These are phyloP conservation scores for Rutstroemia sp. DNA, from an alignment of 2,329 filamentous ascomycete genomes.

Conservation along the genomic window DNA sequence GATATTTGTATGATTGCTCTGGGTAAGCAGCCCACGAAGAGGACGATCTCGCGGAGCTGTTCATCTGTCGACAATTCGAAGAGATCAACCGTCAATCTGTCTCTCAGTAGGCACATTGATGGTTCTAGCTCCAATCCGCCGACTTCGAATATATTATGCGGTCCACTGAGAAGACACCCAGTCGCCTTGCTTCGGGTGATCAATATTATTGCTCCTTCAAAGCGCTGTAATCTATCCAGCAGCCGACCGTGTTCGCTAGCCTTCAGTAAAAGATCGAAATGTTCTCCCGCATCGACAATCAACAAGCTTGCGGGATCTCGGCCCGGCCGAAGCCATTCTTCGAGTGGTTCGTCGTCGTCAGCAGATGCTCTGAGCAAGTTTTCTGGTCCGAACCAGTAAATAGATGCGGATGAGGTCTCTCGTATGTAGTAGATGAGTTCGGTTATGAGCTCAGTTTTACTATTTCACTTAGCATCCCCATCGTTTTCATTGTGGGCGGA, in stretches of 20 bases:
- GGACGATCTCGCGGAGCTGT: conserved; percentile 15
- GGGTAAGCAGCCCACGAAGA: conserved; percentile 15
- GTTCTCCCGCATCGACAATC: conserved; percentile 18
- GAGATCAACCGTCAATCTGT: conserved; percentile 7
- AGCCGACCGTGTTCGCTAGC: conserved; percentile 5
- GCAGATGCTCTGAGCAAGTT: conserved; percentile 10
- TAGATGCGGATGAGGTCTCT: conserved; percentile 19
- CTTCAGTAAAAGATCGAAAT: conserved; percentile 11
- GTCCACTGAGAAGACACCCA: conserved; percentile 15
- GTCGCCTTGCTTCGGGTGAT: conserved; percentile 17
- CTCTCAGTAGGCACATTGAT: conserved; percentile 14
- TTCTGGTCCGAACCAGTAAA: conserved; percentile 19
- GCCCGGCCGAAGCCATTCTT: conserved; percentile 13
- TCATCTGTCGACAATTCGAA: conserved; percentile 14
- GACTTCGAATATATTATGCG: conserved; percentile 18
- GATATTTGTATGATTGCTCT: conserved; percentile 21
- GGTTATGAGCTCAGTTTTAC: conserved; percentile 21
- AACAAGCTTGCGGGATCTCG: conserved; percentile 12
- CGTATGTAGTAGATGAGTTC: conserved; percentile 21
- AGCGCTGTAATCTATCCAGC: conserved; percentile 16
- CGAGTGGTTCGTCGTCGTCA: conserved; percentile 8
- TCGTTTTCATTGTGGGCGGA: not conserved
- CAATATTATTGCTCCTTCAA: conserved; percentile 18
- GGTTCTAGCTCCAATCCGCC: conserved; percentile 16
- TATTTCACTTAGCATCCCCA: conserved; percentile 9